Conservation (phyloP, 768 basidiomycete species). For the Stropharia rugosoannulata region DNA sequence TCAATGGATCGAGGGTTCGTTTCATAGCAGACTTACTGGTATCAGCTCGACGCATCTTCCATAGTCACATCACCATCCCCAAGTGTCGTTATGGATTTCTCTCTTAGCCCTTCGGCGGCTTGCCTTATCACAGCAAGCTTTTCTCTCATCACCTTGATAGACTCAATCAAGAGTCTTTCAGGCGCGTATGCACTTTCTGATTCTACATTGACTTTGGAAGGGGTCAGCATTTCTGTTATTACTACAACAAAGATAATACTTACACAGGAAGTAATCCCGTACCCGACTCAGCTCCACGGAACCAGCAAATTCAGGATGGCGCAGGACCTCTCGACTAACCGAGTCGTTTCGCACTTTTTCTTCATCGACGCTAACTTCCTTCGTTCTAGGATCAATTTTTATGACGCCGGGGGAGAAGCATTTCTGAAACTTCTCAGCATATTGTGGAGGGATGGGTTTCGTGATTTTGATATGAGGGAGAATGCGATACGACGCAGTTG, state of each 20-base stretch:
- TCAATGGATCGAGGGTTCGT: no score
- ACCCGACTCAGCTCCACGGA: constrained; percentile 82
- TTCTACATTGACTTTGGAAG: constrained; percentile 74
- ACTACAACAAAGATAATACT: constrained; percentile 24
- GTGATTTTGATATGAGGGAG: constrained; percentile 80
- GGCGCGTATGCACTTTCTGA: constrained; percentile 89
- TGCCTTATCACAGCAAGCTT: constrained; percentile 65
- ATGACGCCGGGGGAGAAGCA: constrained; percentile 90
- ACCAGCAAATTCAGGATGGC: constrained; percentile 88
- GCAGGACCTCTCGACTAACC: constrained; percentile 88
- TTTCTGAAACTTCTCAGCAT: constrained; percentile 76
- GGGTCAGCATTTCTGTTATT: background rate
- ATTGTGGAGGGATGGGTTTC: constrained; percentile 75
- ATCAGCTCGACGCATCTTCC: constrained; percentile 23
- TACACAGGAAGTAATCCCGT: constrained; percentile 92
- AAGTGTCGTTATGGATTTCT: constrained; percentile 26
- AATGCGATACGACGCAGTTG: constrained; percentile 93
- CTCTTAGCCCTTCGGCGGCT: constrained; percentile 58
- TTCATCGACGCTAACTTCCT: constrained; percentile 61
- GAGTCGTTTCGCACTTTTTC: constrained; percentile 77
- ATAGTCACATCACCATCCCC: constrained; percentile 53
- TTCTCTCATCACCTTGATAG: constrained; percentile 76
- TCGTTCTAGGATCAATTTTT: constrained; percentile 54
- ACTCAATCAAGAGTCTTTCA: constrained; percentile 77
- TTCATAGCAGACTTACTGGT: background rate